Evolutionary conservation across 1,284 basidiomycete species (phyloP), one percentile per base, ranked within the genome.

Genomic region (Leucoagaricus sp.): DNA sequence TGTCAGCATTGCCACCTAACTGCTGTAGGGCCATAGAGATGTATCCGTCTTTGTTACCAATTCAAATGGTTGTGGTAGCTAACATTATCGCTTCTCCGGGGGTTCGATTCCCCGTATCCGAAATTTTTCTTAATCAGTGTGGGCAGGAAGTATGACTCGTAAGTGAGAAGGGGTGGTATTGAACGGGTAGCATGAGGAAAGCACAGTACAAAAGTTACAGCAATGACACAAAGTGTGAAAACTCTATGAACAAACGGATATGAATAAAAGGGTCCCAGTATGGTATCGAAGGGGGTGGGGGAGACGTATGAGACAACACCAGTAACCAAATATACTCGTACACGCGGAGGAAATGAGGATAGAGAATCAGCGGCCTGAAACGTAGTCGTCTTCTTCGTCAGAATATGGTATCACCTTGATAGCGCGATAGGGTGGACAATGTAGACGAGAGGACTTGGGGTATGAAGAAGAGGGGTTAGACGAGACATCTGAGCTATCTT

Each of bases 361-460:
- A 7, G 13, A 23, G 17, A 28, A 68, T 65, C 57, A 72, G 36
- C 67, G 72, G 28, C 65, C 60, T n/a, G 67, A 69, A 17, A 60
- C 63, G 15, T 62, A 42, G 12, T 62, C 59, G 51, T 67, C 72
- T 51, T 80, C 79, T 48, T 81, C 79, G 57, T 81, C 78, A 34
- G 75, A 75, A 55, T 81, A 78, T 4, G 73, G 68, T 34, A 76
- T 74, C 28, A 82, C 73, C 41, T 69, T 67, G 56, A 78, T 65
- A 7, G 74, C 70, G 28, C 74, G 72, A 57, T 74, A 70, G 29
- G 68, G 61, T 15, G 60, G 49, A 28, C 64, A 65, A 5, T 65
- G 58, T 13, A 53, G 28, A 12, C n/a, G 34, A 3, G 53, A 53
- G 44, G 57, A 26, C 61, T 44, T 55, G 60, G 62, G n/a, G 53